Evolutionary conservation across 2,329 filamentous ascomycete species (phyloP), one percentile per base, ranked within the genome.

Genomic region (Claviceps lovelessii): DNA sequence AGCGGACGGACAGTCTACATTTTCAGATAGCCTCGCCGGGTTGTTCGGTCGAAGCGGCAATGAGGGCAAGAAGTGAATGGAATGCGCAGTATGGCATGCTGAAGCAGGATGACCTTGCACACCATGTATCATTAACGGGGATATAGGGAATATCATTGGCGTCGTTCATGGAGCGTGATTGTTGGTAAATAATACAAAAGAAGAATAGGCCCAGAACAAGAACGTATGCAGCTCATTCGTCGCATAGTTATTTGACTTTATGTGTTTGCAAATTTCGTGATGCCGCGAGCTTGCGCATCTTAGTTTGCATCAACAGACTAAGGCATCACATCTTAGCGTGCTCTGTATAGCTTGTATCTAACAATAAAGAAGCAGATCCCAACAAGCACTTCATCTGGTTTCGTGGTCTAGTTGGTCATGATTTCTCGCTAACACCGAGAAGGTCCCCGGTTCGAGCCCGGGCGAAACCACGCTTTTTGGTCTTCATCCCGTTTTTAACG

Each of bases 371-470:
- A 28, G 8, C 3, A 1, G 0, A 5, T 4, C 1, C 15, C 29
- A 23, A 1, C 52, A 52, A 41, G 3, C 15, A 42, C 23, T 10
- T 0, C 1, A 35, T 1, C 0, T 54, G 66, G 65, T 69, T 69
- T 59, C 64, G 67, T 69, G 66, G 67, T 69, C 66, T 68, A 69
- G 67, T 64, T 68, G 67, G 67, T 69, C 61, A 69, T 69, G 66
- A 66, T 65, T 67, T 68, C 65, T 68, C 66, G 66, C 60, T 69
- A 68, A 68, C 67, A 68, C 66, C 67, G 66, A 68, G 65, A 68
- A 67, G 65, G 65, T 68, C 67, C 66, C 65, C 66, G 66, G 66
- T 69, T 69, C 67, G 59, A 69, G 65, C 65, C 66, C 66, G 66
- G 66, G 67, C 67, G 66, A 60, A 68, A 69, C 63, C 67, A 68